phyloP scores from a whole-genome alignment of 108 stramenopile genomes.

The Pseudonitzschia delicatissima region DNA sequence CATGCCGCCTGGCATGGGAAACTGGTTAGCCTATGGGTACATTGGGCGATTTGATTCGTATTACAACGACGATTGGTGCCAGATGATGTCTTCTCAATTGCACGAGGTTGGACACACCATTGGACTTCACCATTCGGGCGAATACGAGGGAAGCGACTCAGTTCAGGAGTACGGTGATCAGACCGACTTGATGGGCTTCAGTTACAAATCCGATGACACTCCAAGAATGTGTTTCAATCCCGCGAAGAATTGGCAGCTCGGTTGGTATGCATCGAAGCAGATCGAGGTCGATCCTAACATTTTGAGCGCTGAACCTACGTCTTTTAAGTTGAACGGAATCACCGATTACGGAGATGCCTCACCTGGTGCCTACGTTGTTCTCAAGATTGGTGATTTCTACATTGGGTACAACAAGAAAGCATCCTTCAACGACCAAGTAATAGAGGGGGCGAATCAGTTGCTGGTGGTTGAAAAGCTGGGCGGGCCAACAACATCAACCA shows the following conservation, averaged over 20 bases:
- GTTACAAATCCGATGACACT: constrained; percentile 33
- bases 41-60: constrained; percentile 31
- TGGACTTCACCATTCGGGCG: constrained; percentile 16
- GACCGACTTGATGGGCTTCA: constrained; percentile 38
- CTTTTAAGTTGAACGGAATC: not conserved
- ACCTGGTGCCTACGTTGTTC: not conserved
- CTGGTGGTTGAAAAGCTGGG: constrained; percentile 11
- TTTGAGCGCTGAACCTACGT: not conserved
- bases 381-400: constrained; percentile 21
- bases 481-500: not conserved
- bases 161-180: constrained; percentile 38
- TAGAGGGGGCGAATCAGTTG: constrained; percentile 32
- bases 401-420: constrained; percentile 34
- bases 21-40: constrained; percentile 30
- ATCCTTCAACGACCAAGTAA: constrained; percentile 19
- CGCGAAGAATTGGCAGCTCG: constrained; percentile 47
- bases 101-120: constrained; percentile 36
- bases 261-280: constrained; percentile 37
- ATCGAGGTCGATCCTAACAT: not conserved
- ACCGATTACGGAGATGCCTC: not conserved
- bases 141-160: constrained; percentile 11
- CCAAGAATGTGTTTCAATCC: constrained; percentile 63
- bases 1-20: constrained; percentile 31
- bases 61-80: constrained; percentile 56
- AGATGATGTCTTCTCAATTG: constrained; percentile 28